These are phyloP conservation scores for Piper betle DNA, from an alignment of 164 flowering plant species.

Conservation along the genomic window DNA sequence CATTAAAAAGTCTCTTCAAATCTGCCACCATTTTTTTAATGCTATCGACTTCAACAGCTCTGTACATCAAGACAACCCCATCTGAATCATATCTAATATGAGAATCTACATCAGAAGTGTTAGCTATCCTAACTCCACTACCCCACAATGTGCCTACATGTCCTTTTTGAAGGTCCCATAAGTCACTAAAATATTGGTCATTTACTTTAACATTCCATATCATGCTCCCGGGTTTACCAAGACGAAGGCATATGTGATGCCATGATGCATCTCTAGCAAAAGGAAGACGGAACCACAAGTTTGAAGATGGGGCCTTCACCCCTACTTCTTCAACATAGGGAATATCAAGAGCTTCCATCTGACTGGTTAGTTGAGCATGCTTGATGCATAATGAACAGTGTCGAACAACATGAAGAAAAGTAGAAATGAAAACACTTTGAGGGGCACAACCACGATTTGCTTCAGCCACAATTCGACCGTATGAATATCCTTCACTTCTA, in stretches of 20 bases:
- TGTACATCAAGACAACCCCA: constrained; percentile 79
- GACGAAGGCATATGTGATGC: constrained; percentile 81
- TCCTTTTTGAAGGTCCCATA: constrained; percentile 97
- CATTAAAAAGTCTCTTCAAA: constrained; percentile 80
- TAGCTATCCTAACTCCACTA: constrained; percentile 81
- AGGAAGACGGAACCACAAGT: constrained; percentile 88
- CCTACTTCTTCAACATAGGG: constrained; percentile 92
- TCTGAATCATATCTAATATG: constrained; percentile 88
- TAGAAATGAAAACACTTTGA: constrained; percentile 59
- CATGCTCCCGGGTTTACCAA: constrained; percentile 94
- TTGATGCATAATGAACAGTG: constrained; percentile 93
- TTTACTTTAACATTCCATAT: constrained; percentile 94
- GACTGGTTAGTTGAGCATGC: constrained; percentile 87
- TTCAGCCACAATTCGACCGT: constrained; percentile 65
- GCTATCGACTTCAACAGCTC: constrained; percentile 78
- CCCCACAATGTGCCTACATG: constrained; percentile 70
- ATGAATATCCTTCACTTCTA: constrained; percentile 45
- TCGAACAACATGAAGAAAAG: constrained; percentile 84
- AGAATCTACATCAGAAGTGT: constrained; percentile 86
- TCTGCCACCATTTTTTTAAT: constrained; percentile 82
- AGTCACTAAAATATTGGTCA: constrained; percentile 84
- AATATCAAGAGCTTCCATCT: constrained; percentile 89
- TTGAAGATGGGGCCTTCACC: constrained; percentile 56
- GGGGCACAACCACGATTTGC: constrained; percentile 88
- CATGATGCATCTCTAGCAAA: constrained; percentile 64